Evolutionary conservation across 306 rosid species (phyloP).

Genomic region (Sophora flavescens): DNA sequence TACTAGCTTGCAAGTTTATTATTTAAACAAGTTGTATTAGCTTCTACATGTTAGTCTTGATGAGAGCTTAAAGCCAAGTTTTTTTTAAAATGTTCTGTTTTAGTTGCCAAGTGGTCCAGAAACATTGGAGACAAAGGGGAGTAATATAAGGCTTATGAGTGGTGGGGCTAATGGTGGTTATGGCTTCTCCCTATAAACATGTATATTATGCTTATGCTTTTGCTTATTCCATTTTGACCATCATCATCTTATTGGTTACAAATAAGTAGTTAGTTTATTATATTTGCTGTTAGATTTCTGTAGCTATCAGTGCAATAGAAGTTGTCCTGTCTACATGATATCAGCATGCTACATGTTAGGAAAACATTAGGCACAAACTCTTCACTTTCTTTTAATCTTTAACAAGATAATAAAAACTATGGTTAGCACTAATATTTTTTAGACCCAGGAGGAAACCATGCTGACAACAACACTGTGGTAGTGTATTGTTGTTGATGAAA

Average conservation of each 20-base stretch:
- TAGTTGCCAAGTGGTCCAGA: conserved; percentile 56
- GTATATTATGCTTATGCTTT: background rate
- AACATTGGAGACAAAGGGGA: conserved; percentile 60
- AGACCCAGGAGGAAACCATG: conserved; percentile 10
- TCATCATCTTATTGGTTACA: conserved; percentile 34
- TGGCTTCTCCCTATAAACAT: conserved; percentile 20
- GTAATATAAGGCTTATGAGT: conserved; percentile 47
- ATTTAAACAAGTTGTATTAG: background rate
- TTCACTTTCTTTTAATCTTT: no score
- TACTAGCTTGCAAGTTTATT: no score
- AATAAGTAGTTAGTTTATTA: conserved; percentile 32
- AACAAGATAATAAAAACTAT: conserved; percentile 58
- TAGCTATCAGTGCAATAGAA: conserved; percentile 48
- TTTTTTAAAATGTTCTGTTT: conserved; percentile 27
- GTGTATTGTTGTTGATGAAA: conserved; percentile 45
- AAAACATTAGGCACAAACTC: conserved; percentile 47
- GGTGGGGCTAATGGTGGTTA: conserved; percentile 47
- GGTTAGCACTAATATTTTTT: conserved; percentile 36
- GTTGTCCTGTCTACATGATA: conserved; percentile 46
- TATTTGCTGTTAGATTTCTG: conserved; percentile 47
- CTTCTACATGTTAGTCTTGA: conserved; percentile 12
- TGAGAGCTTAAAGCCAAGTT: conserved; percentile 42
- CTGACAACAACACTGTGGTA: conserved; percentile 35
- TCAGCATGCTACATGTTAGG: conserved; percentile 59
- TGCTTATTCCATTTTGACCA: conserved; percentile 15